Conservation (phyloP, 805 yeast genomes). For the Debaryomyces prosopidis region DNA sequence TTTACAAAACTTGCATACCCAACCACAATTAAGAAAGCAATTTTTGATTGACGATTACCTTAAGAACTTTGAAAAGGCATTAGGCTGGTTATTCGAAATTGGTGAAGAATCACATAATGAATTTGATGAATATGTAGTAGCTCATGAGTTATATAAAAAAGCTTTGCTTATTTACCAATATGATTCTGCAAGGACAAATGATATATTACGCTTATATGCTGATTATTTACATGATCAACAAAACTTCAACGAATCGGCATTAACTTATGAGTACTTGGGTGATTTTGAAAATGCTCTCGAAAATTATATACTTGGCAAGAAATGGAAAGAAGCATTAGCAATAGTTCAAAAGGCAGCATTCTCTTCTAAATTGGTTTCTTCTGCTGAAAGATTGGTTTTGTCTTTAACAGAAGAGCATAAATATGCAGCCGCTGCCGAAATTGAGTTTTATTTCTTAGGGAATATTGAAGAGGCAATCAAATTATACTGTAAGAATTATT, state of each 20-base stretch:
- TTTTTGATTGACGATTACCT: slow-evolving; percentile 81
- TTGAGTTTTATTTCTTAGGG: slow-evolving; percentile 62
- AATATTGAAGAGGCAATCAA: slow-evolving; percentile 63
- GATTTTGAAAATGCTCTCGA: slow-evolving; percentile 63
- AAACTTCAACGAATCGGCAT: slow-evolving; percentile 72
- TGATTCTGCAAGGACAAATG: slow-evolving; percentile 52
- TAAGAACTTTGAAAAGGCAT: slow-evolving; percentile 66
- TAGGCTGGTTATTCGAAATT: slow-evolving; percentile 59
- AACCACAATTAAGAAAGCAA: slow-evolving; percentile 62
- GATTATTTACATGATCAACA: slow-evolving; percentile 54
- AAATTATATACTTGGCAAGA: slow-evolving; percentile 65
- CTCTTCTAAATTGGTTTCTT: slow-evolving; percentile 36
- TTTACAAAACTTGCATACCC: slow-evolving; percentile 73
- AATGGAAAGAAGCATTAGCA: slow-evolving; percentile 84
- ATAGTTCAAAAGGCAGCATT: slow-evolving; percentile 46
- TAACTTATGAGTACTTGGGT: slow-evolving; percentile 70
- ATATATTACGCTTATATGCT: slow-evolving; percentile 64
- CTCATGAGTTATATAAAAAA: slow-evolving; percentile 65
- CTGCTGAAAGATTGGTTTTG: slow-evolving; percentile 61
- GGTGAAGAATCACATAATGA: slow-evolving; percentile 46
- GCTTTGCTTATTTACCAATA: slow-evolving; percentile 68
- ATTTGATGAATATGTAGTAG: slow-evolving; percentile 64
- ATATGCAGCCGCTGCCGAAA: slow-evolving; percentile 78
- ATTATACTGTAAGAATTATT: slow-evolving; percentile 72
- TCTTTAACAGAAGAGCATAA: slow-evolving; percentile 66